These are phyloP conservation scores for Spathaspora sp. DNA, from an alignment of 805 yeast species.

Conservation along the genomic window DNA sequence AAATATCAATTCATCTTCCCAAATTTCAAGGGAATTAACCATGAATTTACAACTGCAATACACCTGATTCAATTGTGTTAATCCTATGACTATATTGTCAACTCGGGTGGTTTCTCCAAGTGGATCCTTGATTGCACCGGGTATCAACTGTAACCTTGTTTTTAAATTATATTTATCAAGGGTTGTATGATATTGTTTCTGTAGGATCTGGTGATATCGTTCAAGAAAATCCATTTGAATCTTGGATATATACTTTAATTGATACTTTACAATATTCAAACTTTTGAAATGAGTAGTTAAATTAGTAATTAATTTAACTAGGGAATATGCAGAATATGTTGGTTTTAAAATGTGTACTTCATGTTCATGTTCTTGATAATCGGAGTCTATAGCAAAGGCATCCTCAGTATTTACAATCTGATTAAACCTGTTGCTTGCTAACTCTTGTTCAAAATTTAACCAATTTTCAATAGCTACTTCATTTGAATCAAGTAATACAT, in stretches of 20 bases:
- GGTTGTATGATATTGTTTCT: conserved; percentile 39
- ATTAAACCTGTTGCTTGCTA: conserved; percentile 48
- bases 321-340: conserved; percentile 56
- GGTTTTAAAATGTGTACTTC: conserved; percentile 39
- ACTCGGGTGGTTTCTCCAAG: conserved; percentile 15
- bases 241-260: conserved; percentile 52
- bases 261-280: conserved; percentile 47
- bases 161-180: conserved; percentile 34
- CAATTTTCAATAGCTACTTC: conserved; percentile 33
- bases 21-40: conserved; percentile 24
- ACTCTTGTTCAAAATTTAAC: conserved; percentile 50
- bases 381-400: conserved; percentile 59
- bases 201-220: conserved; percentile 42
- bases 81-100: conserved; percentile 18
- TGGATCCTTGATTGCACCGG: conserved; percentile 31
- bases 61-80: conserved; percentile 26
- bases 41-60: conserved; percentile 34
- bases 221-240: conserved; percentile 59
- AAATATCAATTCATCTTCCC: conserved; percentile 38
- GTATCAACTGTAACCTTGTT: conserved; percentile 29
- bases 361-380: conserved; percentile 29
- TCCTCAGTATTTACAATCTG: conserved; percentile 46
- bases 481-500: conserved; percentile 18
- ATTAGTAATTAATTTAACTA: conserved; percentile 54
- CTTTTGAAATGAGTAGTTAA: conserved; percentile 53